Evolutionary conservation across 2,329 filamentous ascomycete species (phyloP), one percentile per base, ranked within the genome.

Genomic region (Helicocarpus griseus): DNA sequence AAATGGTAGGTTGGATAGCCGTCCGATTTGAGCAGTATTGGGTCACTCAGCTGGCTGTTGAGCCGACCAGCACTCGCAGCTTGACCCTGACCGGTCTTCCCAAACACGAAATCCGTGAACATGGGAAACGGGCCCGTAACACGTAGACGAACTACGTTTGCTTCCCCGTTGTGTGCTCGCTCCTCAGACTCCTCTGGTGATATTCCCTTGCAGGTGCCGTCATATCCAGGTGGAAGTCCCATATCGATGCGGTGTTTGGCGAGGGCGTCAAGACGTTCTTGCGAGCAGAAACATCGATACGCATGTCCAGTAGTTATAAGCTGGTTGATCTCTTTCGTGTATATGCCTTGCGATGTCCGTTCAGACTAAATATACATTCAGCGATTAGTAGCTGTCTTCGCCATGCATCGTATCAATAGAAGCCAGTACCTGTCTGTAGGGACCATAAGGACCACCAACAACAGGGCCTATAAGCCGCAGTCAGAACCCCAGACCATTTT

Each of bases 1-100:
- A 98, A 84, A 68, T 98, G 93, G 63, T 98, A 98, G 0, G 94
- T 98, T 0, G 93, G 93, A 57, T 86, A 86, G 0, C 89, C 90
- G 65, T 98, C 93, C 0, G 83, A 85, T 68, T 98, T 98, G 54
- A 96, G 74, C 38, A 98, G 75, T 54, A 98, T 87, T 19, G 89
- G 91, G 62, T 97, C 90, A 58, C 93, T 88, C 22, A 77, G 75
- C 33, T 68, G 69, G 50, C 76, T 72, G 53, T 69, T 70, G 48
- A 68, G 61, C 33, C 68, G 72, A 70, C 46, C 53, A 33, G 35
- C 50, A 24, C 36, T 48, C 13, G 29, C 38, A 36, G 36, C 14
- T 22, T 64, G 78, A 77, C 69, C 76, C 71, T 73, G 70, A 14
- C 68, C 71, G 9, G 69, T 72, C 52, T 70, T 73, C 53, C 88